Evolutionary conservation across 2,329 filamentous ascomycete species (phyloP), one percentile per base, ranked within the genome.

Genomic region (Allantophomopsis cytisporea): DNA sequence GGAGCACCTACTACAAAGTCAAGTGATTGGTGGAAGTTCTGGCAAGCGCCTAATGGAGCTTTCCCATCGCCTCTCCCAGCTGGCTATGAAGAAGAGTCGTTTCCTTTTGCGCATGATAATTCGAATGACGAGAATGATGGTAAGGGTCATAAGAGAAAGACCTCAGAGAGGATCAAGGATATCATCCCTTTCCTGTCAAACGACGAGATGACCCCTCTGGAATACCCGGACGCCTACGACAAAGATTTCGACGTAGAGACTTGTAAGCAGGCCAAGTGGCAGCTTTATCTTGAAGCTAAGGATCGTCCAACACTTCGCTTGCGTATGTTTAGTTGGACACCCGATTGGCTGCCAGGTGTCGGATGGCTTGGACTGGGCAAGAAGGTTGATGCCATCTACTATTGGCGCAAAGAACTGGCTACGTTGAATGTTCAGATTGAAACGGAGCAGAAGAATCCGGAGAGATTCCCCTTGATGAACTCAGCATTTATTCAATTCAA

Each of bases 401-500:
- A 88, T 65, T 93, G 86, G 50, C 83, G 91, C 3, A 76, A 79
- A 46, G 82, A 96, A 57, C 60, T 98, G 20, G 88, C 91, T 14
- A 76, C 84, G 12, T 66, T 96, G 14, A 98, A 96, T 48, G 54
- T 88, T 39, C 88, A 96, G 55, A 95, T 98, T 39, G 88, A 95
- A 50, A 66, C 80, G 35, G 91, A 96, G 48, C 91, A 98, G 56
- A 71, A 80, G 39, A 70, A 91, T 37, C 81, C 83, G 0, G 88
- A 95, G 48, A 76, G 80, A 4, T 96, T 86, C 45, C 88, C 89
- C 0, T 63, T 88, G 36, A 93, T 95, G 87, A 94, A 84, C 52
- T 94, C 89, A 1, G 91, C 91, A 1, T 98, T 98, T 50, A 87
- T 98, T 44, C 91, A 98, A 56, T 98, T 98, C 69, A 94, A 98